Evolutionary conservation across 345 rosid genomes (phyloP), one percentile per base, ranked within the genome.

Genomic region (Boechera divaricarpa): DNA sequence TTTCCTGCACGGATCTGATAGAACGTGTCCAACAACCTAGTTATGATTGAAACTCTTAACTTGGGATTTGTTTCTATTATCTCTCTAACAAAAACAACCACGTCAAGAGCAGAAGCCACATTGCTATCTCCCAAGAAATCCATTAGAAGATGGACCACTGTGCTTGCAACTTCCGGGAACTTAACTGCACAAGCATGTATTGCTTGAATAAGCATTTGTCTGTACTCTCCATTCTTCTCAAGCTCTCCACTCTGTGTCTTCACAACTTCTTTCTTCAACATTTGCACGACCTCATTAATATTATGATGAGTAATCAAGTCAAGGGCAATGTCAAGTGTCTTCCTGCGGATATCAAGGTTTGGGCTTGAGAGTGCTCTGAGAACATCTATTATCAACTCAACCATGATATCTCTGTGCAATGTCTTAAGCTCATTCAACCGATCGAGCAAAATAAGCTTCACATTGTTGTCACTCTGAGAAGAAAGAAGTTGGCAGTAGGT

Each of bases 91-190:
- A 92, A 92, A 41, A 85, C 81, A 66, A 82, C 82, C 53, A 92
- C 97, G 63, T 92, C 97, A 41, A 90, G 80, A 63, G 96, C 97
- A 10, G 97, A 92, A 77, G 97, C 93, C 80, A 92, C 88, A 68
- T 92, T 92, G 84, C 85, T 80, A 74, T 92, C 97, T 44, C 97
- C 93, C 81, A 92, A 82, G 87, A 92, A 92, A 82, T 92, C 96
- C 97, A 92, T 92, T 76, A 90, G 78, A 69, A 92, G 82, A 84
- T 92, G 97, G 75, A 92, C 97, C 68, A 92, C 96, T 1, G 93
- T 92, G 85, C 96, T 88, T 75, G 97, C 97, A 76, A 92, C 97
- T 75, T 92, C 96, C 0, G 97, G 97, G 85, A 88, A 92, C 88
- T 92, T 90, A 79, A 92, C 72, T 10, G 97, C 97, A 74, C 96